phyloP scores from a whole-genome alignment of 352 stramenopile genomes.

The Globisporangium paddicum region DNA sequence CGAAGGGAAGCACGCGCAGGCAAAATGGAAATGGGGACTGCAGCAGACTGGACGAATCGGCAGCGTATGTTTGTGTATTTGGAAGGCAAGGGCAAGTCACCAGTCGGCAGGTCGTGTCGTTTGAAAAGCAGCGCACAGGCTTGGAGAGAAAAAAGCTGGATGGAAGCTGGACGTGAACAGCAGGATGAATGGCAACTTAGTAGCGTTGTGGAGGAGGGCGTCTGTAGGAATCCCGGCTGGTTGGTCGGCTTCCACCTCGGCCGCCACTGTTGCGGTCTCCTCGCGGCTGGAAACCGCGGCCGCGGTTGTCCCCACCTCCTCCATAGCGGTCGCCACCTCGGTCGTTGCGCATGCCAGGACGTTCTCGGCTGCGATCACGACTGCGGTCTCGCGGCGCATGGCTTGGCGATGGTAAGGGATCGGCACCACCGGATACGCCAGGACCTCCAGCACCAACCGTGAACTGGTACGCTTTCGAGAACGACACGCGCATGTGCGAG shows the following conservation, averaged over 20 bases:
- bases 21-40: too few species aligned
- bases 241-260: neutral
- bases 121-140: too few species aligned
- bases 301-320: constrained; percentile 12
- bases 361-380: constrained; percentile 42
- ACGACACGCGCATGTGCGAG: constrained; percentile 75
- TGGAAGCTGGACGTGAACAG: neutral
- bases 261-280: neutral
- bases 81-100: too few species aligned
- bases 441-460: constrained; percentile 9
- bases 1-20: too few species aligned
- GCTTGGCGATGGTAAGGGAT: constrained; percentile 17
- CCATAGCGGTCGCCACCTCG: constrained; percentile 2
- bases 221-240: constrained; percentile 16
- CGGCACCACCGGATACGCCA: constrained; percentile 15
- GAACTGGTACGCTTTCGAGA: constrained; percentile 64
- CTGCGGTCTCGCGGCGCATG: constrained; percentile 34
- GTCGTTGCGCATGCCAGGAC: constrained; percentile 10
- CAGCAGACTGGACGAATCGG: too few species aligned
- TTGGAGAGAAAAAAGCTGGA: too few species aligned
- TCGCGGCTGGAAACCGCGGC: constrained; percentile 12
- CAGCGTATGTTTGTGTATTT: too few species aligned
- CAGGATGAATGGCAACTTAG: neutral
- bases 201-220: constrained; percentile 18
- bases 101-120: too few species aligned